phyloP scores from a whole-genome alignment of 768 basidiomycete genomes.

The Austroboletus festivus region DNA sequence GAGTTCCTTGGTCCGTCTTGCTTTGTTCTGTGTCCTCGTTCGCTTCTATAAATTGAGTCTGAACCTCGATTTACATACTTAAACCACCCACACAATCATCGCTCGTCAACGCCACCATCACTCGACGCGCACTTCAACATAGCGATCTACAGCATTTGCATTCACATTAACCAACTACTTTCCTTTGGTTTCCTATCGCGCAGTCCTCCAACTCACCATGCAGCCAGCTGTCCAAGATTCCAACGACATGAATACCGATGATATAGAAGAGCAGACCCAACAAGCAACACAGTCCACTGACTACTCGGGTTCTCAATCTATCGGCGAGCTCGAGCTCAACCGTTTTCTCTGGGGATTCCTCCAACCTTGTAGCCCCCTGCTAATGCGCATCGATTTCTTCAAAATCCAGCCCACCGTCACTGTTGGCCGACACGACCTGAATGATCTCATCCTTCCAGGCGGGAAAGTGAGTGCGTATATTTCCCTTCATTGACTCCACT shows the following conservation, averaged over 20 bases:
- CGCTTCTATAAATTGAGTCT: conserved; percentile 20
- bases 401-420: conserved; percentile 46
- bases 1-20: conserved; percentile 13
- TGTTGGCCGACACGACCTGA: conserved; percentile 52
- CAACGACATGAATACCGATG: conserved; percentile 24
- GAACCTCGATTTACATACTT: too few species aligned
- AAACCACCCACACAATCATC: neutral
- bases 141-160: neutral
- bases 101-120: neutral
- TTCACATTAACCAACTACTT: neutral
- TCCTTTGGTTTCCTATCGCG: neutral
- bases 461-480: conserved; percentile 66
- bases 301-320: conserved; percentile 28
- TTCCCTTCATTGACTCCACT: conserved; percentile 2
- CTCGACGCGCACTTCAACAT: neutral
- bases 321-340: conserved; percentile 14
- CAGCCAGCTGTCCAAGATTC: conserved; percentile 16
- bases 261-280: conserved; percentile 34
- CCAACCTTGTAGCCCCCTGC: conserved; percentile 53
- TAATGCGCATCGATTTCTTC: conserved; percentile 61
- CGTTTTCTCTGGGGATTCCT: conserved; percentile 67
- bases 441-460: conserved; percentile 61
- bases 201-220: conserved; percentile 12
- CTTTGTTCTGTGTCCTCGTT: conserved; percentile 13
- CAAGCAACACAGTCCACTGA: conserved; percentile 42